Base-by-base conservation (phyloP, 441 rosid species). In the Sinapis alba region DNA sequence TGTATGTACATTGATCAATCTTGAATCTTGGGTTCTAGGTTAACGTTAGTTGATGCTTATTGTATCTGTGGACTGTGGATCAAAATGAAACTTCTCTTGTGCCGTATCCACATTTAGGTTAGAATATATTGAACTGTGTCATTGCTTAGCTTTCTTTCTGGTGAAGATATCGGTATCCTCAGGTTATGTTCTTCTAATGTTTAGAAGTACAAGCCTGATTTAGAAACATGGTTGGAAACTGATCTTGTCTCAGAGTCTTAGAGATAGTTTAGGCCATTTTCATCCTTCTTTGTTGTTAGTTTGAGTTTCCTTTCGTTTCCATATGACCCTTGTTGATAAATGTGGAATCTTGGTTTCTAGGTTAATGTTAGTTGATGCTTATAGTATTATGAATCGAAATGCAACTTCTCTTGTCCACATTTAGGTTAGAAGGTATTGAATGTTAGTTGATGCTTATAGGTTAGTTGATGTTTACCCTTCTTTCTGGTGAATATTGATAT, bases 341-440 rank as follows among this genome's bases (percentile, higher is more conserved):
- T 76, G 67, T 12, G 58, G 57, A 77, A 32, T 24, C 27, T 30
- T 18, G 28, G 15, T 19, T 66, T 61, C 11, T 78, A 67, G 77
- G 77, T 78, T 67, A 26, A 30, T 67, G 28, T 78, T 72, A 72
- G 73, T 67, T 72, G 65, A 30, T 67, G 74, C 70, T 16, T 73
- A 32, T 73, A 23, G 78, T 61, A 67, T 54, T 78, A 65, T 78
- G 74, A 68, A 28, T 61, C 47, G 24, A 56, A 24, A n/a, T 70
- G 79, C 38, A 27, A 36, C 53, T 15, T 50, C 27, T 54, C 27
- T 53, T 68, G 74, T 68, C 27, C 26, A 57, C 41, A 10, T 43
- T 43, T 64, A 21, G 60, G 54, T 65, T 28, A 30, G 27, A 23
- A 20, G 27, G 11, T 15, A 73, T n/a, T 43, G 50, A 43, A 43